Percentiles rank a stretch among this genome's conserved stretches.
Conservation (phyloP, 495 filamentous ascomycete species). For the Penicillium riverlandense region DNA sequence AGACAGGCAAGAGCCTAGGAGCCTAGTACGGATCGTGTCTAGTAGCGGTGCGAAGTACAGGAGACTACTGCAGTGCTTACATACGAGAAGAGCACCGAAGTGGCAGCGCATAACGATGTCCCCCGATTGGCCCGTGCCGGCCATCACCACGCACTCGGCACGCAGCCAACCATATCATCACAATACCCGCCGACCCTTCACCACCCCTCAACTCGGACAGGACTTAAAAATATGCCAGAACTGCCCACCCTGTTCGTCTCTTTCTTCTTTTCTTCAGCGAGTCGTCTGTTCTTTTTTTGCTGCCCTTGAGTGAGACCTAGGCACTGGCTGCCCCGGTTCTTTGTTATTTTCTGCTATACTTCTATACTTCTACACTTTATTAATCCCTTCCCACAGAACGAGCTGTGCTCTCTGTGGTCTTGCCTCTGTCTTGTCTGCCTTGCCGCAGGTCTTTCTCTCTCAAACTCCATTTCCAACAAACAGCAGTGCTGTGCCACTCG, state of each 20-base stretch:
- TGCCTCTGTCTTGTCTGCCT: slow-evolving; percentile 17
- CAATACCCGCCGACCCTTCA: slow-evolving; percentile 17
- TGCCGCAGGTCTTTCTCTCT: slow-evolving; percentile 22
- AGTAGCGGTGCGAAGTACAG: too few species aligned
- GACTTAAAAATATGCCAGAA: slow-evolving; percentile 30
- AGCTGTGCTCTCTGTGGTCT: slow-evolving; percentile 42
- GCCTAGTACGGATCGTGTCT: too few species aligned
- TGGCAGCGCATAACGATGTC: too few species aligned
- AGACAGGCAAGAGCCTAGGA: too few species aligned
- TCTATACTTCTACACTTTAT: slow-evolving; percentile 38
- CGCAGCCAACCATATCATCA: slow-evolving; percentile 6
- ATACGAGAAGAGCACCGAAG: too few species aligned
- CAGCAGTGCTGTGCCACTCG: slow-evolving; percentile 22
- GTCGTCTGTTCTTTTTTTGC: slow-evolving; percentile 60
- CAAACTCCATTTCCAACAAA: slow-evolving; percentile 19
- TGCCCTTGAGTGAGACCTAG: slow-evolving; percentile 38
- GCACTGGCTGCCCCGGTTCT: slow-evolving; percentile 42
- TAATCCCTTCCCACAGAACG: slow-evolving; percentile 23
- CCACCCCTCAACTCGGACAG: slow-evolving; percentile 2
- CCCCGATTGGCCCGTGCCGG: slow-evolving; percentile 8
- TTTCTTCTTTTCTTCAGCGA: slow-evolving; percentile 65
- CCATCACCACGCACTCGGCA: background rate
- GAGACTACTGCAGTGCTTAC: too few species aligned
- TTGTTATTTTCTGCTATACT: slow-evolving; percentile 37
- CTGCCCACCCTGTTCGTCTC: slow-evolving; percentile 30